Evolutionary conservation across 1,139 yeast genomes (phyloP), one percentile per base, ranked within the genome.

Genomic region (Hansenula sp.): DNA sequence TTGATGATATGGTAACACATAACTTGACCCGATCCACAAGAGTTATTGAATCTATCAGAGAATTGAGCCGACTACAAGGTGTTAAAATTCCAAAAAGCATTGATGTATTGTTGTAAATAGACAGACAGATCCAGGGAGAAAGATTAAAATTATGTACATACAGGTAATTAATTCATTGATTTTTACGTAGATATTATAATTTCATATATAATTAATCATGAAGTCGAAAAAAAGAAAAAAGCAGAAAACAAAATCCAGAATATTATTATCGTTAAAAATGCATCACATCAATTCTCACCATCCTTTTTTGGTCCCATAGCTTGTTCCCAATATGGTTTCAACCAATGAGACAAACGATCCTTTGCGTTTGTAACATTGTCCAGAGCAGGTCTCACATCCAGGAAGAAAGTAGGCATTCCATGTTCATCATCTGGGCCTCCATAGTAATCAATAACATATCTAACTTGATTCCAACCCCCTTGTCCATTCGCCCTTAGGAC

Each of bases 371-470:
- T 64, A 1, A 79, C 57, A 44, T 71, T 71, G 61, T 94, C 98
- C 50, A 90, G 68, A 1, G 96, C 98, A 0, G 98, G 98, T 50
- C 99, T 77, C 19, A 95, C 96, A 61, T 92, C 98, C 52, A 94
- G 73, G 62, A 79, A 80, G 61, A 92, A 94, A 1, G 95, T 75
- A 10, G 98, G 97, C 79, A 82, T 76, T 11, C 95, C 96, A 29
- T 85, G 79, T 17, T 77, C 82, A 51, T 81, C 90, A 53, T 87
- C 97, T 41, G 94, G 96, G 2, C 96, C 96, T 2, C 96, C 96
- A 60, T 94, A 94, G 63, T 90, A 94, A 62, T 94, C 99, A 55
- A 94, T 89, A 29, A 94, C 95, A 55, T 94, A 94, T 47, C 98
- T 75, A 20, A 92, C 79, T 65, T 78, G 62, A 50, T 71, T 54